Conservation (phyloP, 305 asterid species). For the Fraxinus dipetala region DNA sequence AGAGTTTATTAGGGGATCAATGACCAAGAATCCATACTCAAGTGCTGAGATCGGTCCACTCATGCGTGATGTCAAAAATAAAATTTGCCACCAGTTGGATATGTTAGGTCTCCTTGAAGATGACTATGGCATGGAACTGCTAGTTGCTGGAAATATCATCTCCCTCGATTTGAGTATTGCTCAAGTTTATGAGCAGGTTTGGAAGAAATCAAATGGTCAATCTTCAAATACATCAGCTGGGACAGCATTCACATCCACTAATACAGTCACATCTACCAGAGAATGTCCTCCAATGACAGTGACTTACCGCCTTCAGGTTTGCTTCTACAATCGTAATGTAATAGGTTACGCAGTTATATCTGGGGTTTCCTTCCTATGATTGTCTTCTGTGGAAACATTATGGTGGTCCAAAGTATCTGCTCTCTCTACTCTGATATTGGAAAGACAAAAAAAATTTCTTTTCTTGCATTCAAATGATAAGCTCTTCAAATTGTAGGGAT, state of each 20-base stretch:
- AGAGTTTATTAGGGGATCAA: slow-evolving; percentile 98
- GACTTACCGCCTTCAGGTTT: slow-evolving; percentile 96
- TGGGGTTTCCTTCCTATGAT: slow-evolving; percentile 1
- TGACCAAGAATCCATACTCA: slow-evolving; percentile 99
- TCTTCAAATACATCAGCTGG: slow-evolving; percentile 66
- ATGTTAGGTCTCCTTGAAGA: slow-evolving; percentile 93
- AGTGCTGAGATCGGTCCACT: slow-evolving; percentile 96
- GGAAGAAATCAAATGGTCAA: slow-evolving; percentile 90
- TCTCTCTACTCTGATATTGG: slow-evolving; percentile 3
- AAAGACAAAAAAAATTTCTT: not conserved
- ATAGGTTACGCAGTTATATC: slow-evolving; percentile 1
- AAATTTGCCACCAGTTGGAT: slow-evolving; percentile 97
- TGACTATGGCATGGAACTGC: slow-evolving; percentile 97
- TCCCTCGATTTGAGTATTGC: slow-evolving; percentile 93
- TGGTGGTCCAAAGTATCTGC: not conserved
- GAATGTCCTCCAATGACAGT: slow-evolving; percentile 96
- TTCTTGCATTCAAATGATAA: slow-evolving; percentile 1
- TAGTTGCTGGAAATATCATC: slow-evolving; percentile 92
- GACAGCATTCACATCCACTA: slow-evolving; percentile 58
- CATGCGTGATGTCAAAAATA: slow-evolving; percentile 99
- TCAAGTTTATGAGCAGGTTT: slow-evolving; percentile 93
- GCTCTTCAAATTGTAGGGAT: slow-evolving; percentile 61
- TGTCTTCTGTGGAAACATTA: slow-evolving; percentile 8
- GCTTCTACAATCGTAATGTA: slow-evolving; percentile 13
- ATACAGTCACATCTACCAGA: slow-evolving; percentile 61